Conservation (phyloP, 805 yeast species). For the Starmerella apis region DNA sequence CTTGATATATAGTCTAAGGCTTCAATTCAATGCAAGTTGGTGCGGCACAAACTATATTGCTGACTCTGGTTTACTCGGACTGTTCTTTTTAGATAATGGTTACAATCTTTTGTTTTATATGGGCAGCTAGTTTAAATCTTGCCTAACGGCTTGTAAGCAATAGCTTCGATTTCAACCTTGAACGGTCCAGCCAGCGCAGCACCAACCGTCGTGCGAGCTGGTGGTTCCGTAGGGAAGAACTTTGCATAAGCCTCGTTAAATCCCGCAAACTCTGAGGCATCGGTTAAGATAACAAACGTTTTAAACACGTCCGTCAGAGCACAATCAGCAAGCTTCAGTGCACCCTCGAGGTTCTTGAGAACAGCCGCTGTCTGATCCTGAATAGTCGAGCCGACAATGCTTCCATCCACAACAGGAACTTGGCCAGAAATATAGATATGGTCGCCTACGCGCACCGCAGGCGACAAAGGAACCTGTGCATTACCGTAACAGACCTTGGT, state of each 20-base stretch:
- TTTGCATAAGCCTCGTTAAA: conserved; percentile 17
- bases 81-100: no score
- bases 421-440: conserved; percentile 19
- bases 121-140: no score
- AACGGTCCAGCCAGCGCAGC: conserved; percentile 17
- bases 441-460: conserved; percentile 22
- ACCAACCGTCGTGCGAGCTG: conserved; percentile 22
- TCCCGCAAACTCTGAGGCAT: conserved; percentile 16
- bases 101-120: no score
- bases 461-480: conserved; percentile 18
- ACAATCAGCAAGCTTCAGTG: conserved; percentile 17
- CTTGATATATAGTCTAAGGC: no score
- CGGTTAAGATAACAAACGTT: conserved; percentile 15
- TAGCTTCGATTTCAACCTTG: conserved; percentile 21
- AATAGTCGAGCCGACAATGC: conserved; percentile 17
- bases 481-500: conserved; percentile 17
- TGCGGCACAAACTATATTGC: no score
- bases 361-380: conserved; percentile 17
- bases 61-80: no score
- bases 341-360: conserved; percentile 16
- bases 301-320: conserved; percentile 15
- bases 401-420: conserved; percentile 20
- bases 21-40: no score
- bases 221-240: conserved; percentile 18
- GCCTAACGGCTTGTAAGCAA: conserved; percentile 18